Conservation (phyloP, 2,329 filamentous ascomycete species). For the Basipetospora sp. region DNA sequence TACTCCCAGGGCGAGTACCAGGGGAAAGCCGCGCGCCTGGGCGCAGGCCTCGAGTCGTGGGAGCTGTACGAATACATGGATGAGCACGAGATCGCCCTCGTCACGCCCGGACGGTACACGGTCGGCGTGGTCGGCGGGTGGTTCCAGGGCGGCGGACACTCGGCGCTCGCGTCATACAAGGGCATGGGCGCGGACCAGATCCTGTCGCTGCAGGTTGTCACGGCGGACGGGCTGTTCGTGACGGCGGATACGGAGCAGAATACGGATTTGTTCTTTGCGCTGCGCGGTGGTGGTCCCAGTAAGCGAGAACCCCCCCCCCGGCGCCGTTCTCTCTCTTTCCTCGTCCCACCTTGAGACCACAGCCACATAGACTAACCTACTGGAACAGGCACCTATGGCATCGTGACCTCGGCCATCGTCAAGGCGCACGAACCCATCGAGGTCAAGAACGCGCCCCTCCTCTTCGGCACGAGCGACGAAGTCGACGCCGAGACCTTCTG, state of each 20-base stretch:
- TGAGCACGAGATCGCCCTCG: slow-evolving; percentile 11
- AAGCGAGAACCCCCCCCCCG: neutral
- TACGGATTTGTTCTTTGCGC: slow-evolving; percentile 33
- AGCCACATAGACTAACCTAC: neutral
- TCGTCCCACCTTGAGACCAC: too few species aligned
- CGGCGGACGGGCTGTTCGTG: slow-evolving; percentile 28
- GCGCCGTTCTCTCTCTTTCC: too few species aligned
- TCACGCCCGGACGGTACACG: slow-evolving; percentile 21
- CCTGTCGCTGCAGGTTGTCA: slow-evolving; percentile 32
- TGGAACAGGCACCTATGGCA: slow-evolving; percentile 24
- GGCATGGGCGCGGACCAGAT: slow-evolving; percentile 36
- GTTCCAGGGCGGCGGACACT: slow-evolving; percentile 41
- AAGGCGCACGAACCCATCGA: slow-evolving; percentile 19
- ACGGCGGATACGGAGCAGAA: slow-evolving; percentile 27
- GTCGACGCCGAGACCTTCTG: slow-evolving; percentile 13
- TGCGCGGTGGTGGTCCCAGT: slow-evolving; percentile 27
- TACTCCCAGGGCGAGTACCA: slow-evolving; percentile 27
- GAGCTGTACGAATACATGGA: slow-evolving; percentile 28
- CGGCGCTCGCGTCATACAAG: slow-evolving; percentile 20
- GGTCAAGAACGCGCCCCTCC: slow-evolving; percentile 19
- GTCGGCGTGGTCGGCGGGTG: slow-evolving; percentile 42
- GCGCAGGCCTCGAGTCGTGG: slow-evolving; percentile 35
- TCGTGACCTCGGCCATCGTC: slow-evolving; percentile 25
- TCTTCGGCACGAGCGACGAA: slow-evolving; percentile 13
- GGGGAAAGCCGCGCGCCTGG: slow-evolving; percentile 37